These are phyloP conservation scores for Coemansia sp. DNA, from an alignment of 192 early-diverging fungal genomes.

Conservation along the genomic window DNA sequence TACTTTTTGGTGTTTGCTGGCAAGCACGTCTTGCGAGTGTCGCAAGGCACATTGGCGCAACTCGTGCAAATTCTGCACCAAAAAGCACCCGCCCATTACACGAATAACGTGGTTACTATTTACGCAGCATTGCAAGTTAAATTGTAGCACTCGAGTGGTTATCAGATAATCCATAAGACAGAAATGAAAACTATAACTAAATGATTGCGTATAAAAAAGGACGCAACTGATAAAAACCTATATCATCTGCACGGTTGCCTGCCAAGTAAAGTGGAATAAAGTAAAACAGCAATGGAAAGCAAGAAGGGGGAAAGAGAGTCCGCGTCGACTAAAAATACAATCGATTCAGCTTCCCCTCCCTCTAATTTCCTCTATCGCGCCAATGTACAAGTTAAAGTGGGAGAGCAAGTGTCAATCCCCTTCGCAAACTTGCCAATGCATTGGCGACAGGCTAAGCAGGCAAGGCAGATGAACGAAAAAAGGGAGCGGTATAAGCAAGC, in stretches of 20 bases:
- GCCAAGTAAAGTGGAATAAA: background rate
- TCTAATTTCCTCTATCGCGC: background rate
- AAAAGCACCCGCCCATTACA: no score
- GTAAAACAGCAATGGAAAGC: slow-evolving; percentile 1
- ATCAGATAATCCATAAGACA: background rate
- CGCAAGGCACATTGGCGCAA: no score
- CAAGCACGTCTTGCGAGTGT: no score
- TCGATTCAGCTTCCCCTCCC: slow-evolving; percentile 1
- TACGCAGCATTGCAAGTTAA: no score
- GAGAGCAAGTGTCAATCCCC: background rate
- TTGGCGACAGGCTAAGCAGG: background rate
- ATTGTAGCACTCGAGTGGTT: background rate
- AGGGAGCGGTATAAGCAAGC: background rate
- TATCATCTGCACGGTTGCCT: background rate
- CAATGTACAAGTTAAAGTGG: background rate
- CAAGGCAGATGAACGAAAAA: background rate
- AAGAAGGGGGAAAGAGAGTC: slow-evolving; percentile 1
- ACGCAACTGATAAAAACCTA: slow-evolving; percentile 8
- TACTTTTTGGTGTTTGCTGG: no score
- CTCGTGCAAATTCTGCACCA: no score
- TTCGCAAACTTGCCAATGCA: slow-evolving; percentile 4
- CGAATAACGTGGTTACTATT: no score
- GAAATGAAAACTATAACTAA: background rate
- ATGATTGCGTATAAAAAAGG: background rate
- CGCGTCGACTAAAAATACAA: slow-evolving; percentile 6